These are phyloP conservation scores for Tricholoma sp. DNA, from an alignment of 768 basidiomycete genomes.

Conservation along the genomic window DNA sequence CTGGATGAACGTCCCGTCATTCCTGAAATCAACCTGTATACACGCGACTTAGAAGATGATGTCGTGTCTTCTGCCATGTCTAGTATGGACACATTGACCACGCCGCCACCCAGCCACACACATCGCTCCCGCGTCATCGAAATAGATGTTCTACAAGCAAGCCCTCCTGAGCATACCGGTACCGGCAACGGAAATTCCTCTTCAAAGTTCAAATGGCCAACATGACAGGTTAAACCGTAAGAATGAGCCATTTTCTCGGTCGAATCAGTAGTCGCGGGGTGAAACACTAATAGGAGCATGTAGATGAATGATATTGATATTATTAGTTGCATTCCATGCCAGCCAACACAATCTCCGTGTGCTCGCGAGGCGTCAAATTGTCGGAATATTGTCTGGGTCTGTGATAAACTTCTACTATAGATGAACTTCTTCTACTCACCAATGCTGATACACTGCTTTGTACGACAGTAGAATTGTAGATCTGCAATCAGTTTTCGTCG, in stretches of 20 bases:
- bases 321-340: too few relatives aligned
- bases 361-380: too few relatives aligned
- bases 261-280: background rate
- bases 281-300: too few relatives aligned
- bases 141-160: background rate
- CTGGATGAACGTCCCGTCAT: conserved; percentile 2
- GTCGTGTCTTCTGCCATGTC: conserved; percentile 9
- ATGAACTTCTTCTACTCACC: too few relatives aligned
- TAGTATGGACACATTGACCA: conserved; percentile 10
- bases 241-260: background rate
- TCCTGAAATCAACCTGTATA: conserved; percentile 3
- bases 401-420: too few relatives aligned
- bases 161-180: background rate
- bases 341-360: too few relatives aligned
- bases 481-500: too few relatives aligned
- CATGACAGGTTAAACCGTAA: background rate
- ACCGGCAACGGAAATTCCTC: background rate
- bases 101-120: conserved; percentile 1
- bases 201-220: background rate
- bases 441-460: too few relatives aligned
- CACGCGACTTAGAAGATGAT: conserved; percentile 10
- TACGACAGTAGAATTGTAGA: too few relatives aligned
- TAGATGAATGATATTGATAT: too few relatives aligned
- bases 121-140: background rate
- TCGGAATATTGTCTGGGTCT: too few relatives aligned